These are phyloP conservation scores for Entomortierella beljakovae DNA, from an alignment of 192 early-diverging fungal species.

Conservation along the genomic window DNA sequence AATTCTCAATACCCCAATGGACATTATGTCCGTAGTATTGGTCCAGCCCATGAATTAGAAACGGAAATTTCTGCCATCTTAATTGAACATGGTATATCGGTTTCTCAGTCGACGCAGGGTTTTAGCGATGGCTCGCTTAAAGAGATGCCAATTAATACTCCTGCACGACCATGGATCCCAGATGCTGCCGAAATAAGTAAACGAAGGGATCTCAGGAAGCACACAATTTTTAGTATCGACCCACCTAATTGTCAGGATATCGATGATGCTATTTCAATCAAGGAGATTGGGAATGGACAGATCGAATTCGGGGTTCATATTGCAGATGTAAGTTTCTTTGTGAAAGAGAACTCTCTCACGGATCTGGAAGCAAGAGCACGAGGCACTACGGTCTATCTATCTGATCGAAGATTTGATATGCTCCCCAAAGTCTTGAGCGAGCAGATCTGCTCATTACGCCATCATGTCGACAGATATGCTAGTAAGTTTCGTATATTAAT, in stretches of 20 bases:
- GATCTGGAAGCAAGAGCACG: constrained; percentile 78
- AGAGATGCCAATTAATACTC: constrained; percentile 73
- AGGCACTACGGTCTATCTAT: constrained; percentile 82
- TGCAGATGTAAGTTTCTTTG: constrained; percentile 80
- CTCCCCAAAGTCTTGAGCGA: constrained; percentile 80
- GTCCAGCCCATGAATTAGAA: constrained; percentile 72
- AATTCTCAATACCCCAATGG: constrained; percentile 82
- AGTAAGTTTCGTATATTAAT: constrained; percentile 51
- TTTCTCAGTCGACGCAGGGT: constrained; percentile 76
- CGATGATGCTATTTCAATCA: constrained; percentile 81
- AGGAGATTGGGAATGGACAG: constrained; percentile 56
- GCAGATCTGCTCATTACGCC: constrained; percentile 75
- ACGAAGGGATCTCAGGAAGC: constrained; percentile 46
- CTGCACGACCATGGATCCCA: constrained; percentile 66
- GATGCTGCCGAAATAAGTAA: constrained; percentile 33
- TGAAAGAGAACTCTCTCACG: constrained; percentile 68
- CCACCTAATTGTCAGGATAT: constrained; percentile 84
- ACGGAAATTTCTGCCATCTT: constrained; percentile 82
- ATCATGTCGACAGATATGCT: constrained; percentile 73
- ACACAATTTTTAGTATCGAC: constrained; percentile 76
- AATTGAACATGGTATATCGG: constrained; percentile 81
- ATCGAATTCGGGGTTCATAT: constrained; percentile 83
- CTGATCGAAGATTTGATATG: constrained; percentile 88
- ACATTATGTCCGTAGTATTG: constrained; percentile 79
- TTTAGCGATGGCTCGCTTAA: constrained; percentile 72